These are phyloP conservation scores for Scheffersomyces segobiensis DNA, from an alignment of 1,139 yeast species.

Conservation along the genomic window DNA sequence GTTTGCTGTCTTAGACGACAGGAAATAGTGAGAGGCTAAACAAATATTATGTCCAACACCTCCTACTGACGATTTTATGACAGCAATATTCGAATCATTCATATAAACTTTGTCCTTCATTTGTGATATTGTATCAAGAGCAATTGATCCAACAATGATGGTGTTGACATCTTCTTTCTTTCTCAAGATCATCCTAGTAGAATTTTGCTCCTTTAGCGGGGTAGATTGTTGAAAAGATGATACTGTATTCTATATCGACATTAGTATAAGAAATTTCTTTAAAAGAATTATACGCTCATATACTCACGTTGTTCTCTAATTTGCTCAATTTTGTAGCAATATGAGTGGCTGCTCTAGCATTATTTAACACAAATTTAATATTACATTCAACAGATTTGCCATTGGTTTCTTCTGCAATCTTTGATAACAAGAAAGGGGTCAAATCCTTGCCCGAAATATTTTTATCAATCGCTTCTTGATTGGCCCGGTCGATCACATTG, in stretches of 20 bases:
- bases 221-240: not conserved
- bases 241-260: not conserved
- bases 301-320: slow-evolving; percentile 30
- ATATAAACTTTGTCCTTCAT: slow-evolving; percentile 28
- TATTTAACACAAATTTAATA: slow-evolving; percentile 73
- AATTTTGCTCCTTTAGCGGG: not conserved
- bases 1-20: slow-evolving; percentile 8
- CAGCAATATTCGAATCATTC: slow-evolving; percentile 77
- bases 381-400: slow-evolving; percentile 75
- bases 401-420: slow-evolving; percentile 63
- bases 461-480: slow-evolving; percentile 50
- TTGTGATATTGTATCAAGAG: slow-evolving; percentile 67
- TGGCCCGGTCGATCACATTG: slow-evolving; percentile 58
- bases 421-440: slow-evolving; percentile 74
- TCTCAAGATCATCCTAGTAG: not conserved
- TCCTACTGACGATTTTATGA: slow-evolving; percentile 58
- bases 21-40: slow-evolving; percentile 44
- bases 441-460: slow-evolving; percentile 70
- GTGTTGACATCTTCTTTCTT: slow-evolving; percentile 12
- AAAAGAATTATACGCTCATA: not conserved
- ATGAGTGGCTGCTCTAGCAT: slow-evolving; percentile 66
- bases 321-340: slow-evolving; percentile 58
- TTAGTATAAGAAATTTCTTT: not conserved
- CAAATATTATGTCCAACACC: slow-evolving; percentile 86
- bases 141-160: slow-evolving; percentile 72